Base-by-base conservation (phyloP, 331 rosid species). In the Pyrus hybrid region DNA sequence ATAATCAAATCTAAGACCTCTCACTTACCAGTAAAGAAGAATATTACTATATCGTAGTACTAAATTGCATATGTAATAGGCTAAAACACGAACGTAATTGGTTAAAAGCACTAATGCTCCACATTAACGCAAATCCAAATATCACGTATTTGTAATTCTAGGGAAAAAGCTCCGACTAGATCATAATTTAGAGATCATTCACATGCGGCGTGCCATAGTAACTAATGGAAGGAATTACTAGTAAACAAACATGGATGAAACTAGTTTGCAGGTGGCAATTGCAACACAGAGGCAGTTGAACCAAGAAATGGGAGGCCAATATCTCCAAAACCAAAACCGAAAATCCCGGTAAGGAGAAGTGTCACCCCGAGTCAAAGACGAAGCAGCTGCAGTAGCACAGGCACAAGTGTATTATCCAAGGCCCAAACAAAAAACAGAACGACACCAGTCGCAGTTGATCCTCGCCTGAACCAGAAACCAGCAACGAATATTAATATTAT, bases 351-450 rank as follows among this genome's bases (percentile, higher is more conserved):
- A 20, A 85, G 51, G 2, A 45, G 17, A 45, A 45, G 51, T 45
- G 51, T 54, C 63, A 91, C 83, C 28, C 93, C 91, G 35, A 75
- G 83, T 30, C 86, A 80, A 35, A 82, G 81, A 80, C 83, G 63
- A 30, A 79, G 71, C 73, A 68, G n/a, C n/a, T n/a, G n/a, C n/a
- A n/a, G n/a, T n/a, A n/a, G 67, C 74, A 70, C 7, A 3, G 51
- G 51, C 17, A 45, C 51, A 45, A 45, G 14, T 45, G 33, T 35
- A 63, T n/a, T 33, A 33, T 56, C 62, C 23, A 56, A 56, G 25
- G 65, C 51, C 60, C 72, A 37, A 7, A 37, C 12, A 23, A 86
- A 75, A 68, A 67, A 13, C 49, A 80, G 29, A 56, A 29, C 65
- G 23, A 30, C 23, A 16, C 68, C 43, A 22, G 35, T 17, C 5